phyloP scores from a whole-genome alignment of 768 basidiomycete species.

The Russula lepida region DNA sequence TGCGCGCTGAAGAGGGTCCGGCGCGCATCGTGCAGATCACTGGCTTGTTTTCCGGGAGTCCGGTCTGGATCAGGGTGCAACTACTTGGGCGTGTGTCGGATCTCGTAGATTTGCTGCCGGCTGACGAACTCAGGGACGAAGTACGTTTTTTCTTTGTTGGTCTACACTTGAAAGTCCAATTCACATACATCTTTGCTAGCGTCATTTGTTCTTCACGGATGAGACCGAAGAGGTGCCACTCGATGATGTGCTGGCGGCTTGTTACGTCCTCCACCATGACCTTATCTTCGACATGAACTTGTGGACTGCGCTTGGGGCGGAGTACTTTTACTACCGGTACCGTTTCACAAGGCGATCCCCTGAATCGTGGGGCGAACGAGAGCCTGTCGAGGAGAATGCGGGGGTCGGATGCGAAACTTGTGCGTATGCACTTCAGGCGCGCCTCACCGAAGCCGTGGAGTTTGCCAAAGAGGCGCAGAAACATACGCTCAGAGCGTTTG shows the following conservation, averaged over 20 bases:
- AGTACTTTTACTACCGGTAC: constrained; percentile 41
- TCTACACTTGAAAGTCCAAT: background rate
- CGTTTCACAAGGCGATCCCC: constrained; percentile 37
- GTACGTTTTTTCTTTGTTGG: constrained; percentile 28
- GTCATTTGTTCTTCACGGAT: constrained; percentile 54
- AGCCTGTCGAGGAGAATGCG: constrained; percentile 28
- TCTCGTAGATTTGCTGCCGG: constrained; percentile 34
- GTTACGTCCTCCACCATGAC: constrained; percentile 38
- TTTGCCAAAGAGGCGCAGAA: constrained; percentile 25
- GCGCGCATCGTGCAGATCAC: constrained; percentile 50
- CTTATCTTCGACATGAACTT: constrained; percentile 23
- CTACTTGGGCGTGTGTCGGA: constrained; percentile 44
- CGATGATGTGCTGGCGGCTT: constrained; percentile 38
- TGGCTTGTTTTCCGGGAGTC: constrained; percentile 24
- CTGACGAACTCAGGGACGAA: constrained; percentile 44
- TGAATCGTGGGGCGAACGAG: constrained; percentile 31
- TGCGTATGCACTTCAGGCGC: constrained; percentile 23
- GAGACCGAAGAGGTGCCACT: constrained; percentile 31
- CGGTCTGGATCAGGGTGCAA: constrained; percentile 11
- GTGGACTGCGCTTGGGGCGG: constrained; percentile 32
- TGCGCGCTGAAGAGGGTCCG: constrained; percentile 40
- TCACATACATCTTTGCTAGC: constrained; percentile 30
- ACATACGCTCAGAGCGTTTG: constrained; percentile 29
- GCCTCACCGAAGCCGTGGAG: constrained; percentile 21
- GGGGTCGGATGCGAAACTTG: constrained; percentile 44